Percentiles rank a stretch among this genome's conserved stretches.
phyloP scores from a whole-genome alignment of 352 stramenopile species.

The Saprolegnia parasitica region DNA sequence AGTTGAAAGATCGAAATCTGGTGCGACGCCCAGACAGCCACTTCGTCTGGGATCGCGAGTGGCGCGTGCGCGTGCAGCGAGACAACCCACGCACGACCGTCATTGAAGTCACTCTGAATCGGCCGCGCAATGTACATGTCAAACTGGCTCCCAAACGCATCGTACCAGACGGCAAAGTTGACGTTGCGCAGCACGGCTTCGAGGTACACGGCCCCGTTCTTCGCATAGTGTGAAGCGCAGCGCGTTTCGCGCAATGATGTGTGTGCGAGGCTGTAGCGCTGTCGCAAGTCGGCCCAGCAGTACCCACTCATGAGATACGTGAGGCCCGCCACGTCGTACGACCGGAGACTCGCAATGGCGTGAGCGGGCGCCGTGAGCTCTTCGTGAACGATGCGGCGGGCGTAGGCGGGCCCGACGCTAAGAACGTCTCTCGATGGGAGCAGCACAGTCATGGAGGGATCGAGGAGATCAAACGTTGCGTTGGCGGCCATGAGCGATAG shows the following conservation, averaged over 20 bases:
- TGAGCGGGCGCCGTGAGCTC: not conserved
- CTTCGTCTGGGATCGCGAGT: not conserved
- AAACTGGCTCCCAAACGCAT: slow-evolving; percentile 5
- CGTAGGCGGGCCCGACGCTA: not conserved
- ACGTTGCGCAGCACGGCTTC: not conserved
- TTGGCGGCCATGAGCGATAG: not conserved
- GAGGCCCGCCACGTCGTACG: not conserved
- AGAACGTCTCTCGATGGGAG: not conserved
- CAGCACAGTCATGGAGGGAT: not conserved
- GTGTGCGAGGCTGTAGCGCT: not conserved
- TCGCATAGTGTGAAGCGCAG: not conserved
- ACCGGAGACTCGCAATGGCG: not conserved
- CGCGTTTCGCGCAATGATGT: not conserved
- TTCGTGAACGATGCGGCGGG: not conserved
- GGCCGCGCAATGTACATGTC: not conserved
- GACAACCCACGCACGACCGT: not conserved
- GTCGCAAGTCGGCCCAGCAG: slow-evolving; percentile 5
- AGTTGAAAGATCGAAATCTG: not conserved
- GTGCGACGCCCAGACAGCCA: not conserved
- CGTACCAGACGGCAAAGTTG: not conserved
- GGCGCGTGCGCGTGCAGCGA: not conserved
- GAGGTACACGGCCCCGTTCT: not conserved
- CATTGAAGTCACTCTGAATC: not conserved
- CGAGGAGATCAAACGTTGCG: not conserved
- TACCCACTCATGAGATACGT: not conserved